A percentile compares a stretch with the other conserved stretches of the same genome.
These are phyloP conservation scores for Adansonia gregorii DNA, from an alignment of 441 rosid species.

Conservation along the genomic window DNA sequence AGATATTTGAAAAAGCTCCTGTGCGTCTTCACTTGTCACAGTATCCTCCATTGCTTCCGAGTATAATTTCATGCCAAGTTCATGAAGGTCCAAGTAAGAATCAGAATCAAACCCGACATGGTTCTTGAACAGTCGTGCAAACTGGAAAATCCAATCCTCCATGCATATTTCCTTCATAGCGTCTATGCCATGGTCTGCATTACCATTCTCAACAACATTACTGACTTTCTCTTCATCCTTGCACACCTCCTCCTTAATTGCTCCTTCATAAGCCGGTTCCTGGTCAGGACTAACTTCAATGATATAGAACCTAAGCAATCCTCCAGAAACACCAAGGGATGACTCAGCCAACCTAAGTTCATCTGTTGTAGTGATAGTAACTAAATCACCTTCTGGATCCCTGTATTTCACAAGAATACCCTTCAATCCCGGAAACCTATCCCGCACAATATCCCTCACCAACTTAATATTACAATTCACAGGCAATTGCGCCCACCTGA, in stretches of 20 bases:
- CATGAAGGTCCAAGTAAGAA: constrained; percentile 88
- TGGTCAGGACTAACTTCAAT: constrained; percentile 72
- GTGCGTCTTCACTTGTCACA: constrained; percentile 86
- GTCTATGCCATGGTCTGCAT: constrained; percentile 39
- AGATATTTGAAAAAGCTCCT: constrained; percentile 77
- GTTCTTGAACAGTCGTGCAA: constrained; percentile 85
- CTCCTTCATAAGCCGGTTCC: constrained; percentile 73
- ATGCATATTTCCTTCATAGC: constrained; percentile 49
- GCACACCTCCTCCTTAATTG: constrained; percentile 35
- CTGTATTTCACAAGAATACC: constrained; percentile 79
- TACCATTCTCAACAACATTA: constrained; percentile 50
- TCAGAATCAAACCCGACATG: constrained; percentile 95
- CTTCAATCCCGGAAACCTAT: constrained; percentile 69
- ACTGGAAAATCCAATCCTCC: constrained; percentile 87
- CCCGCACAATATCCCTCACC: constrained; percentile 71
- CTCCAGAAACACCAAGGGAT: constrained; percentile 52
- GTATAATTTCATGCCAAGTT: constrained; percentile 87
- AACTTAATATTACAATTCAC: constrained; percentile 57
- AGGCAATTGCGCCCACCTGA: constrained; percentile 85
- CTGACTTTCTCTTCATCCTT: constrained; percentile 34
- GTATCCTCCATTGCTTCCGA: constrained; percentile 96
- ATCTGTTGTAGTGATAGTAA: constrained; percentile 79
- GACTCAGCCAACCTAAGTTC: constrained; percentile 80
- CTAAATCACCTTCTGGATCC: constrained; percentile 90
- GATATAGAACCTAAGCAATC: constrained; percentile 70